Base-by-base conservation (phyloP, 257 asterid genomes). In the Cynanchum wilfordii region DNA sequence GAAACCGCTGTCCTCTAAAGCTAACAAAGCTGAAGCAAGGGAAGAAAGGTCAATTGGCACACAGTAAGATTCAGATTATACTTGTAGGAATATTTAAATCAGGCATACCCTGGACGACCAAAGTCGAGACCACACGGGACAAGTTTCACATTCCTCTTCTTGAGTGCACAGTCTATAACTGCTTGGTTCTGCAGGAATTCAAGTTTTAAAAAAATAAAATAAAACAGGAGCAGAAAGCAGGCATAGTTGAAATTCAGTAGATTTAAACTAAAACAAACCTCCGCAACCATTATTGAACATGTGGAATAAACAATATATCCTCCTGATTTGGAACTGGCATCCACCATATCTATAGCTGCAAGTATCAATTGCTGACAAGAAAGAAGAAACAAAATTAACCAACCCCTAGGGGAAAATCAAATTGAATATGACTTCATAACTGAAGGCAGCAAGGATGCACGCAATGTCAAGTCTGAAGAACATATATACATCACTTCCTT, bases 61-160 rank as follows among this genome's bases (percentile, higher is more conserved):
- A 57, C 52, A 6, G 38, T 9, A 29, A 10, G 7, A 52, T 24
- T 38, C 12, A 63, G 68, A 10, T 42, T 10, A 33, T 54, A 25
- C 0, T 19, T 44, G 57, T 22, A 66, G 27, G 49, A 49, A 59
- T 63, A n/a, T n/a, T n/a, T 24, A 24, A 16, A 38, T 69, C 64
- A 51, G 64, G 27, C 78, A 57, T 88, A 94, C 98, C 97, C 97
- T 44, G 96, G 96, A 73, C 92, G 90, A 60, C 97, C 97, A 62
- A 91, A 94, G 83, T 94, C 97, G 70, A 91, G 91, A 68, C 99
- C 99, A 83, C 97, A 91, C 0, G 96, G 95, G 76, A 94, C 99
- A 50, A 91, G 93, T 79, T 91, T 89, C 73, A 94, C 97, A 82
- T 89, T 84, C 86, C 99, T 87, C 80, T 81, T 94, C 89, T 87